Evolutionary conservation across 495 filamentous ascomycete species (phyloP), one percentile per base, ranked within the genome.

Genomic region (Usnea hakonensis): DNA sequence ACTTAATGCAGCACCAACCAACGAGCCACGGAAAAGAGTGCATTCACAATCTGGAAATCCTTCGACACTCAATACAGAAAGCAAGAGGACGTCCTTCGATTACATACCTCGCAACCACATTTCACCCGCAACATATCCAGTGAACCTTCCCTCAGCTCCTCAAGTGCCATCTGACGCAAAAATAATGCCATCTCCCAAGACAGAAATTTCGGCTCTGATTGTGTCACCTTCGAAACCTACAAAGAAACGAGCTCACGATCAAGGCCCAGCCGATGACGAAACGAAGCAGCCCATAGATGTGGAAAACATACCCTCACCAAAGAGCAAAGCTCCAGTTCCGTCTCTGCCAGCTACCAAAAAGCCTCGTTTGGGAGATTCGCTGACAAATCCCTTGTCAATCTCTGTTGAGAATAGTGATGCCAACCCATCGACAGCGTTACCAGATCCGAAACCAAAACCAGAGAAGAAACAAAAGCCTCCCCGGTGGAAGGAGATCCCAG

Each of bases 371-470:
- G 56, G 40, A 52, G 35, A 36, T 26, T 46, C 61, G 36, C 55
- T 41, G 9, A 64, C 36, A 19, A 54, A 62, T 16, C 28, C 41
- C 2, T 16, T 56, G 19, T 17, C 43, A 35, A 19, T 54, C 6
- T 55, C 60, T 41, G 21, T 55, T 8, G 54, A 62, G 28, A 57
- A 48, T 10, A 32, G 6, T 19, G 23, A 52, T 28, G 6, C 14
- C 26, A 52, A 32, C 11, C 52, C 35, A 7, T 32, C 40, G 21
- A 32, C 26, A 36, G 38, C 37, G 23, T 11, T 9, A 60, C 7
- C 72, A 72, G 55, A 72, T 65, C 6, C 75, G 73, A 16, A 76
- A 70, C 41, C 66, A 68, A 32, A 76, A 75, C 54, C 70, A 71
- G 61, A 73, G 72, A 63, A 72, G 77, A 43, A 79, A 74, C 65